Evolutionary conservation across 192 early-diverging fungal species (phyloP).

Genomic region (Backusella psychrophila): DNA sequence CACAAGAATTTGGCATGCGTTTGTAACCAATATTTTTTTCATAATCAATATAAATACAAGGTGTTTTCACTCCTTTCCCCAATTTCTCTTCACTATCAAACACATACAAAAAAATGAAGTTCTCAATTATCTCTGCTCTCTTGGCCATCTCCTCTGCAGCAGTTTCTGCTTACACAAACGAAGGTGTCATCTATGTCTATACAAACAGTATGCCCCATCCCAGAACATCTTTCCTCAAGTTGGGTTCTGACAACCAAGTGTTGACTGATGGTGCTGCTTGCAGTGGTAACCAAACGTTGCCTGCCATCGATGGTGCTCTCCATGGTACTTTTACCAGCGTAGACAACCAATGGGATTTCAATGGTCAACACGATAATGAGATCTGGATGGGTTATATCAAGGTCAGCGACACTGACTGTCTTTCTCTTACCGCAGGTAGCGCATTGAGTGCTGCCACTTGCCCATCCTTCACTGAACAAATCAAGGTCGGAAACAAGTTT

Average conservation of each 20-base stretch:
- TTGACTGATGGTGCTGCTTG: conserved; percentile 29
- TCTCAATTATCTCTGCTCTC: conserved; percentile 18
- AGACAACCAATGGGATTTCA: conserved; percentile 32
- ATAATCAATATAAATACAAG: background rate
- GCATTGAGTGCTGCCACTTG: conserved; percentile 8
- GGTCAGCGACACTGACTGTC: conserved; percentile 15
- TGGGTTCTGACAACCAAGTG: conserved; percentile 11
- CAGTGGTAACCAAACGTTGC: conserved; percentile 13
- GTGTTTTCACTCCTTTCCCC: background rate
- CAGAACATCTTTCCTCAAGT: conserved; percentile 28
- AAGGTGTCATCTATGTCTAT: conserved; percentile 25
- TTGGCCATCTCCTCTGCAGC: conserved; percentile 6
- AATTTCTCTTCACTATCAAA: background rate
- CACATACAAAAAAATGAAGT: conserved; percentile 17
- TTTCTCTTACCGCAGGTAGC: conserved; percentile 18
- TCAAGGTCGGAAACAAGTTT: conserved; percentile 31
- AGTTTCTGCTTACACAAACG: background rate
- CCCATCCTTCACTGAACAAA: conserved; percentile 28
- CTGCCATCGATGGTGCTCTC: conserved; percentile 22
- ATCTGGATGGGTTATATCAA: conserved; percentile 29
- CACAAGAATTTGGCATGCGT: background rate
- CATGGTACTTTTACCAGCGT: conserved; percentile 20
- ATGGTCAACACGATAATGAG: conserved; percentile 25
- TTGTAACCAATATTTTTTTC: background rate
- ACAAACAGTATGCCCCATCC: conserved; percentile 32